Evolutionary conservation across 768 basidiomycete genomes (phyloP).

Genomic region (Termitomyces sp.): DNA sequence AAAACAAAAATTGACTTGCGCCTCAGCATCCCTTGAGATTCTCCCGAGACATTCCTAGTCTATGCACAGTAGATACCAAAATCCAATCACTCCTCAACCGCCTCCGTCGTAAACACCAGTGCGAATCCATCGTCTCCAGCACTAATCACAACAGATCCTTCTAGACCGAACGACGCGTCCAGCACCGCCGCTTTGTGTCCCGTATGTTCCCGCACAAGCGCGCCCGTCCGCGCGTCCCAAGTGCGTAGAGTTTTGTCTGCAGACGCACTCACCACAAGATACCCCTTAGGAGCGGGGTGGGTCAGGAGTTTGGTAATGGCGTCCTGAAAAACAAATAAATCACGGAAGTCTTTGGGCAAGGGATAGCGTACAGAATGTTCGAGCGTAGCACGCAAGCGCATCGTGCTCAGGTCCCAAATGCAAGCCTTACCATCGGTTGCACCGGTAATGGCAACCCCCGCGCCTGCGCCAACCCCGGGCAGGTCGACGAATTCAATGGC

Average conservation of each 20-base stretch:
- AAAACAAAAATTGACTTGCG: not conserved
- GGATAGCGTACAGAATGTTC: slow-evolving; percentile 65
- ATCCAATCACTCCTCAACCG: slow-evolving; percentile 22
- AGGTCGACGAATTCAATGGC: slow-evolving; percentile 81
- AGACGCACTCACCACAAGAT: slow-evolving; percentile 81
- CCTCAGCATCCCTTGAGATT: not conserved
- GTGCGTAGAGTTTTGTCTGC: slow-evolving; percentile 84
- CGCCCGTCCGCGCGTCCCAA: slow-evolving; percentile 89
- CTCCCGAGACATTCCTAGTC: not conserved
- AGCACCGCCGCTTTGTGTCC: slow-evolving; percentile 82
- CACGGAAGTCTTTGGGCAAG: not conserved
- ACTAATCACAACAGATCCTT: slow-evolving; percentile 73
- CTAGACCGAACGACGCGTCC: slow-evolving; percentile 63
- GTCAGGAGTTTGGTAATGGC: slow-evolving; percentile 77
- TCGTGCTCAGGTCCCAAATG: slow-evolving; percentile 91
- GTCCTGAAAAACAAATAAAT: slow-evolving; percentile 49
- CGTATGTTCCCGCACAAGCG: slow-evolving; percentile 69
- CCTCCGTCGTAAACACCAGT: slow-evolving; percentile 73
- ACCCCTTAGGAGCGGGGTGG: slow-evolving; percentile 68
- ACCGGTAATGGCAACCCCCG: slow-evolving; percentile 74
- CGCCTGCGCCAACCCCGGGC: slow-evolving; percentile 44
- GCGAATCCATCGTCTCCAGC: slow-evolving; percentile 90
- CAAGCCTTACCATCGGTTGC: slow-evolving; percentile 93
- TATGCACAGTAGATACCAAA: not conserved
- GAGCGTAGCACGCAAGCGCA: slow-evolving; percentile 76